phyloP scores from a whole-genome alignment of 768 basidiomycete genomes.

The Pisolithus sp. region DNA sequence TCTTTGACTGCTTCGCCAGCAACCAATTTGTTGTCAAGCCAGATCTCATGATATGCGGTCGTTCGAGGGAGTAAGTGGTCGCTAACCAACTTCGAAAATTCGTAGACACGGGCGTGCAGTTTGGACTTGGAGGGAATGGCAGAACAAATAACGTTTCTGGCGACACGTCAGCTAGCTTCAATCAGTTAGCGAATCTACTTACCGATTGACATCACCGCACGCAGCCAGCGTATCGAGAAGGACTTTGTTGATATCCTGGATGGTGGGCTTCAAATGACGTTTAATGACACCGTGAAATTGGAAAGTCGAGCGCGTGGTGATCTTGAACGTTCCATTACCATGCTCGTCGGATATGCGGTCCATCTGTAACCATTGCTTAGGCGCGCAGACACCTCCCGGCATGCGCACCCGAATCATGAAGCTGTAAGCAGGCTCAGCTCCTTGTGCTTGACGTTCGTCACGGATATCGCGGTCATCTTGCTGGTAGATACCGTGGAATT shows the following conservation, averaged over 20 bases:
- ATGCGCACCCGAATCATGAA: conserved; percentile 99
- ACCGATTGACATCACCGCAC: conserved; percentile 97
- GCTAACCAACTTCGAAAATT: conserved; percentile 80
- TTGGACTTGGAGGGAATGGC: conserved; percentile 87
- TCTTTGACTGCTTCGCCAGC: conserved; percentile 92
- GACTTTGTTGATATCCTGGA: conserved; percentile 90
- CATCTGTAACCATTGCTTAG: conserved; percentile 92
- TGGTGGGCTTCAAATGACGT: conserved; percentile 89
- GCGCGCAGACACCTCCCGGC: conserved; percentile 91
- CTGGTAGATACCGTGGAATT: conserved; percentile 96
- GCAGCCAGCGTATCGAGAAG: conserved; percentile 95
- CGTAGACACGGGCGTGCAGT: conserved; percentile 75
- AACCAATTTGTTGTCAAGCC: conserved; percentile 96
- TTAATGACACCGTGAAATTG: conserved; percentile 99
- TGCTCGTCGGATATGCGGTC: conserved; percentile 95
- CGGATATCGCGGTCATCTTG: conserved; percentile 99
- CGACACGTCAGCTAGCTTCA: conserved; percentile 4
- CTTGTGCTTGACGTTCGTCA: conserved; percentile 88
- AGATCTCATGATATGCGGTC: conserved; percentile 96
- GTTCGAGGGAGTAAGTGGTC: conserved; percentile 84
- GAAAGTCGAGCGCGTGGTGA: conserved; percentile 97
- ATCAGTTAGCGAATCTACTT: conserved; percentile 10
- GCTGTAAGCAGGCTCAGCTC: conserved; percentile 89
- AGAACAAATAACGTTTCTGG: conserved; percentile 84
- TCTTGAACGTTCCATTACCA: conserved; percentile 90